phyloP scores from a whole-genome alignment of 169 alveolate genomes.

The Perkinsus marinus region DNA sequence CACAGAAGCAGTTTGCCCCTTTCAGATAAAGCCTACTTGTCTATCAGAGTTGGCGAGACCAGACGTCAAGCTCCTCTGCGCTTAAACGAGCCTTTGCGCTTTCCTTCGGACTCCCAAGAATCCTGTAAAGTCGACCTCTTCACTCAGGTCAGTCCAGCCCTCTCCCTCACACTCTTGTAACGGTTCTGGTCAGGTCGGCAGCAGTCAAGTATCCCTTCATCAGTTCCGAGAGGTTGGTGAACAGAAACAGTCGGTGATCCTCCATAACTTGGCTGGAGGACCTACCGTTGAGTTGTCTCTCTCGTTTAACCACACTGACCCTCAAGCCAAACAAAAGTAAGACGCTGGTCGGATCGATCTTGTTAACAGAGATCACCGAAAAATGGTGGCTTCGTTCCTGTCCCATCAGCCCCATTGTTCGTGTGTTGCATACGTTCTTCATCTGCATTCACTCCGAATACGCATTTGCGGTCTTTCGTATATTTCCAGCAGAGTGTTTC shows the following conservation, averaged over 20 bases:
- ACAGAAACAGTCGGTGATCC: background rate
- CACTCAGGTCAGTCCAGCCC: background rate
- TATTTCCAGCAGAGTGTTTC: too few relatives aligned
- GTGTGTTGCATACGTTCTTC: too few relatives aligned
- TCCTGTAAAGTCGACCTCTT: background rate
- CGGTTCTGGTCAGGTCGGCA: background rate
- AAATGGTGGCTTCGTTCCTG: too few relatives aligned
- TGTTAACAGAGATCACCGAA: too few relatives aligned
- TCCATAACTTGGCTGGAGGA: background rate
- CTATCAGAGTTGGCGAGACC: constrained; percentile 2
- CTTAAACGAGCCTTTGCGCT: background rate
- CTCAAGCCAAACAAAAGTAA: background rate
- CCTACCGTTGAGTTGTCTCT: background rate
- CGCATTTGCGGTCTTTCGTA: too few relatives aligned
- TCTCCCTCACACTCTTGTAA: too few relatives aligned
- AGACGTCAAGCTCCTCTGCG: constrained; percentile 1
- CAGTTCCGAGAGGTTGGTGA: background rate
- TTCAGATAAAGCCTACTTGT: background rate
- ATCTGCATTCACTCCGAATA: too few relatives aligned
- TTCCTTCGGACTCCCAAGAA: background rate
- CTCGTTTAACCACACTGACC: background rate
- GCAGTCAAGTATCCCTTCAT: background rate
- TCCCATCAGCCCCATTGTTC: too few relatives aligned
- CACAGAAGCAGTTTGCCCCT: background rate
- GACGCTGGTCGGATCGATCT: too few relatives aligned